A percentile compares a stretch with the other conserved stretches of the same genome.
These are phyloP conservation scores for Coniochaeta ligniaria DNA, from an alignment of 2,329 filamentous ascomycete species.

Conservation along the genomic window DNA sequence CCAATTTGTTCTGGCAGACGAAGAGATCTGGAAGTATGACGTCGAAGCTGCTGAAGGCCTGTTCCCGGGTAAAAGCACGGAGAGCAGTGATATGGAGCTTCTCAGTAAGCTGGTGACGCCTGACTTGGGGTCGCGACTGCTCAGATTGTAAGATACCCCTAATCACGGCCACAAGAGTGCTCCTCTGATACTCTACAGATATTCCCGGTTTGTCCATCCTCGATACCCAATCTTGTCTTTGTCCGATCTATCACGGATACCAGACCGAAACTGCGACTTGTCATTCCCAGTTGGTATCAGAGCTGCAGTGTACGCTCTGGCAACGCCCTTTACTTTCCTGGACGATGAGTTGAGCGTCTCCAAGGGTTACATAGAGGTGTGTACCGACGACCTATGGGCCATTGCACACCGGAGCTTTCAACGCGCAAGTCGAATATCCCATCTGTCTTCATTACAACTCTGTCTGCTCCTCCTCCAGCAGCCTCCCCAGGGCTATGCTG, in stretches of 20 bases:
- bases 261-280: background rate
- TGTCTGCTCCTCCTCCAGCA: conserved; percentile 15
- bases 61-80: conserved; percentile 7
- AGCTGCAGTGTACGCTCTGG: conserved; percentile 16
- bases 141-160: conserved; percentile 8
- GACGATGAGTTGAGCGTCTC: conserved; percentile 17
- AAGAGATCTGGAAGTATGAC: conserved; percentile 14
- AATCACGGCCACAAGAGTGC: background rate
- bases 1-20: conserved; percentile 14
- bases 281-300: conserved; percentile 11
- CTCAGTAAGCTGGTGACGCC: conserved; percentile 11
- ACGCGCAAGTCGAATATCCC: conserved; percentile 11
- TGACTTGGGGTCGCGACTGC: conserved; percentile 10
- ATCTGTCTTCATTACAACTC: conserved; percentile 14
- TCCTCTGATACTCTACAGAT: conserved; percentile 4
- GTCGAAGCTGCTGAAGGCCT: conserved; percentile 9
- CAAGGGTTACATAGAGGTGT: conserved; percentile 15
- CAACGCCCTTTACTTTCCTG: conserved; percentile 16
- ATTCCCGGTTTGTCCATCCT: conserved; percentile 12
- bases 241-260: conserved; percentile 7
- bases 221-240: conserved; percentile 13
- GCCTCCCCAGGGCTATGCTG: conserved; percentile 15
- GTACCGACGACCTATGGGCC: conserved; percentile 18
- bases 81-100: conserved; percentile 9
- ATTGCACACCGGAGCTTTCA: conserved; percentile 14